phyloP scores from a whole-genome alignment of 441 rosid species.

The Viola pubescens region DNA sequence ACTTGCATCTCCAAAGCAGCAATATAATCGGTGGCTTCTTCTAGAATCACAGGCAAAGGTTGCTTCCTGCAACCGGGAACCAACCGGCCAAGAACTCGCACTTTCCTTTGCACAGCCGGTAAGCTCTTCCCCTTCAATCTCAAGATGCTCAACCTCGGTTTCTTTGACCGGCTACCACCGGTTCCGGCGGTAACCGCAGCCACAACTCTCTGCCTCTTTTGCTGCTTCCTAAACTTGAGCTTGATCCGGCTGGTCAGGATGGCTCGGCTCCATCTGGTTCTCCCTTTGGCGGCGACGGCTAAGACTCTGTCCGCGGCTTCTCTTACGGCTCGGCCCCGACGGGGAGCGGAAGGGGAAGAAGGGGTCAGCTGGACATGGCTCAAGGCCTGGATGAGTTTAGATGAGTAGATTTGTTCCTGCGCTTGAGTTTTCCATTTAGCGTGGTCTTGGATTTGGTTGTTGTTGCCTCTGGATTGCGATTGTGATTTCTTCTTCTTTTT shows the following conservation, averaged over 20 bases:
- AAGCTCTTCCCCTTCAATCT: constrained; percentile 50
- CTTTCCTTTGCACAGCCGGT: constrained; percentile 75
- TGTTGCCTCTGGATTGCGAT: constrained; percentile 13
- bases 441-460: constrained; percentile 26
- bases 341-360: constrained; percentile 42
- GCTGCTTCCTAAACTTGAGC: constrained; percentile 70
- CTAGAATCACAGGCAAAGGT: constrained; percentile 73
- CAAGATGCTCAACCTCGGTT: constrained; percentile 52
- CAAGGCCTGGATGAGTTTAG: constrained; percentile 63
- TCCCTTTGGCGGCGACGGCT: constrained; percentile 78
- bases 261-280: constrained; percentile 87
- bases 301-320: constrained; percentile 78
- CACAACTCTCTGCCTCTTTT: constrained; percentile 35
- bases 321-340: constrained; percentile 51
- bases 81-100: constrained; percentile 59
- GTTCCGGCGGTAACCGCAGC: constrained; percentile 15
- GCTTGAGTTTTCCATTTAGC: constrained; percentile 70
- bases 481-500: constrained; percentile 59
- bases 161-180: constrained; percentile 42
- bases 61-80: constrained; percentile 97
- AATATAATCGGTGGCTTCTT: constrained; percentile 87
- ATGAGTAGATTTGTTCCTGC: constrained; percentile 71
- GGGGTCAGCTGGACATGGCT: constrained; percentile 44
- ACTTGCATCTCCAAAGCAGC: constrained; percentile 99
- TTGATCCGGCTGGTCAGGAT: constrained; percentile 62